Base-by-base conservation (phyloP, 352 stramenopile genomes). In the Phytophthora colocasiae region DNA sequence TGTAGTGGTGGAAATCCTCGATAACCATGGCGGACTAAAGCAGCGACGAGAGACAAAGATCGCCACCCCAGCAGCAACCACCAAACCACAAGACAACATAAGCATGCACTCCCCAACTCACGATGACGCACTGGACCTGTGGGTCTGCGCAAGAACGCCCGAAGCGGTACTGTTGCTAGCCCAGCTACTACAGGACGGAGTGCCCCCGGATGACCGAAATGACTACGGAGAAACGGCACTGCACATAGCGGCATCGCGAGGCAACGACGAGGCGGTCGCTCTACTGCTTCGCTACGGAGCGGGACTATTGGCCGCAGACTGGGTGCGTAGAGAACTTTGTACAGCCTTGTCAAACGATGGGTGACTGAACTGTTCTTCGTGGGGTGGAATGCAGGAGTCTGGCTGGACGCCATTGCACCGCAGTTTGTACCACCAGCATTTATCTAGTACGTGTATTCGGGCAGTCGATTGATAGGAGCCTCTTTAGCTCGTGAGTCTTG, bases 401-500 rank as follows among this genome's bases (percentile, higher is more conserved):
- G 83, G 87, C 29, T 95, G 86, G 80, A 93, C 87, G 22, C 78
- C 87, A 17, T 58, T 95, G 55, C 87, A 95, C 58, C 85, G 85
- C 36, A 90, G 80, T 69, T 48, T 90, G 10, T 90, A 92, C 46
- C 68, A 91, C 24, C 75, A 83, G 29, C 82, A 81, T 55, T 67
- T 95, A 29, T 81, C 81, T 43, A 90, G 83, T 93, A 72, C 62
- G 79, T 83, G 29, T 19, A n/a, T 55, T 1, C 9, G 31, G 31
- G 31, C 8, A 12, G 12, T 36, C 31, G 31, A 36, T 14, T 14
- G 31, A 36, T 14, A 36, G 8, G 31, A 36, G 9, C 11, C 34
- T 57, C 17, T 38, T 34, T 36, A 36, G 9, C 31, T 14, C 12
- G 31, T 36, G 31, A 10, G 31, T 36, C 7, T 36, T 36, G 31